phyloP scores from a whole-genome alignment of 345 rosid species.

The Lagerstroemia speciosa region DNA sequence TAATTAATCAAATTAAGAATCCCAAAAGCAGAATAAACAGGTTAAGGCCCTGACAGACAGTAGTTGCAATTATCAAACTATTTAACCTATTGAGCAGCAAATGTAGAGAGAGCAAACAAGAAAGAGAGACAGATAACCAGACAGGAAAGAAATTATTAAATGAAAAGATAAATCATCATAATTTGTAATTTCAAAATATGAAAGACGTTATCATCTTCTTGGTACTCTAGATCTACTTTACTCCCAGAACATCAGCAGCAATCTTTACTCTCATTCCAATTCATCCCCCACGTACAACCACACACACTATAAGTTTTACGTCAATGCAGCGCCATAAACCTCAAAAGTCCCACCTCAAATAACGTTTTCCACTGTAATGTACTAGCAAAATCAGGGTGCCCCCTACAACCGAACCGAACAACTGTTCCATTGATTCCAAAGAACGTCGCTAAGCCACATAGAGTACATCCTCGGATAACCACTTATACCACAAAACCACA shows the following conservation, averaged over 20 bases:
- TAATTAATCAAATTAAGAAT: not conserved
- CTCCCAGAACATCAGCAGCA: too few species aligned
- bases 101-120: not conserved
- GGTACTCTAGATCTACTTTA: too few species aligned
- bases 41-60: not conserved
- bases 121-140: not conserved
- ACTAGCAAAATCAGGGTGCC: too few species aligned
- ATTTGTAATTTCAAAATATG: too few species aligned
- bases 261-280: too few species aligned
- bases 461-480: not conserved
- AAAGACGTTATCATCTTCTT: not conserved
- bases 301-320: not conserved
- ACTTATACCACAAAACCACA: not conserved
- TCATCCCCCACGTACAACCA: not conserved
- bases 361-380: not conserved
- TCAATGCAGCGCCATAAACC: too few species aligned
- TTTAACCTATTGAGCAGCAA: not conserved
- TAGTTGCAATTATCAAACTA: not conserved
- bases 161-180: not conserved
- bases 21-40: not conserved
- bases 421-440: not conserved
- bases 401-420: too few species aligned
- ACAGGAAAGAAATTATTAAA: not conserved
- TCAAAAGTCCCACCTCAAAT: too few species aligned
- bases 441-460: not conserved